Evolutionary conservation across 2,329 filamentous ascomycete species (phyloP), one percentile per base, ranked within the genome.

Genomic region (Dendryphion nanum): DNA sequence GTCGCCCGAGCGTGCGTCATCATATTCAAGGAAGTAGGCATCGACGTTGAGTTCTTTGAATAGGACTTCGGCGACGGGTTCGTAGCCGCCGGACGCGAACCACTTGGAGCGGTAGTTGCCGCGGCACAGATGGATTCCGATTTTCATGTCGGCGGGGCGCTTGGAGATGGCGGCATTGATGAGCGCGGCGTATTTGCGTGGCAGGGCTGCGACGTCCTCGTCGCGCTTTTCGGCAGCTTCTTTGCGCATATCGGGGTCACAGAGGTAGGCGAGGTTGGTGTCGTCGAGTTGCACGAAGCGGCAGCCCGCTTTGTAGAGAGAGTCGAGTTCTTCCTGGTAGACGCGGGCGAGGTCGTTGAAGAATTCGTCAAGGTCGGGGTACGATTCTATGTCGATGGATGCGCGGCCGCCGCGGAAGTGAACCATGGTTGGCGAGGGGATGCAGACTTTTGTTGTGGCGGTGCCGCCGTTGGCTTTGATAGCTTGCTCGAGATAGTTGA

Each of bases 21-120:
- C 76, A 56, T 76, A 80, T 59, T 80, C 76, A 50, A 80, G 71
- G 63, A 79, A 80, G 61, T 79, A 80, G 12, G 73, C 76, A 48
- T 79, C 75, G 37, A 78, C 75, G 50, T 78, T 69, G 33, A 78
- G 68, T 40, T 76, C 72, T 51, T 72, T 73, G 68, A 79, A 78
- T 12, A 79, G 64, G n/a, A 76, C 72, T 57, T 77, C 74, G 23
- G 76, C 73, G 3, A 78, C 75, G 33, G 75, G 76, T 61, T 79
- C 76, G 63, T 80, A 80, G 24, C 76, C 75, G 32, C 76, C 76
- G 37, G 74, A 70, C 3, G 76, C 76, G 50, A 79, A 80, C 74
- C 75, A 78, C 54, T 77, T 74, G 35, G 63, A 70, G 13, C 76
- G 68, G 65, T 77, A 78, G 63, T 79, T 79, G 40, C 76, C 76